Base-by-base conservation (phyloP, 2,329 filamentous ascomycete species). In the Cercospora zeina region DNA sequence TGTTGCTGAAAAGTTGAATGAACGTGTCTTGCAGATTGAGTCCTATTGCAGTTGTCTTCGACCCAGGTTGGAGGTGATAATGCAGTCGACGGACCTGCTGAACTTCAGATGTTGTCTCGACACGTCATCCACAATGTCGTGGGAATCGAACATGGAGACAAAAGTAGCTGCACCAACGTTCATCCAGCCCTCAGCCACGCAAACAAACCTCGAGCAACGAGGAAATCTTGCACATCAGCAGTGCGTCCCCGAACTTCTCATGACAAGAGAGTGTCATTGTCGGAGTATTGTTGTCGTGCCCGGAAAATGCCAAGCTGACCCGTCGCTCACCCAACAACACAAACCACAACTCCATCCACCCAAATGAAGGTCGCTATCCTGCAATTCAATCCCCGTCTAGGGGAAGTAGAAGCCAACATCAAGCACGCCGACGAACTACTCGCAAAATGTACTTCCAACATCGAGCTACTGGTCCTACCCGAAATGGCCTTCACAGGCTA, bases 401-500 rank as follows among this genome's bases (percentile, higher is more conserved):
- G 88, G 56, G 84, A 89, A 59, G 77, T 90, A 34, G 77, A 89
- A 69, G 84, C 88, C 64, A 93, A 93, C 67, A 79, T 93, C 50
- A 83, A 82, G 65, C 82, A 82, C 16, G 89, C 89, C 64, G 86
- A 92, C 66, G 75, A 80, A 0, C 80, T 93, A 3, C 77, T 93
- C 10, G 80, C 76, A 76, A 81, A 5, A 76, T 81, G 0, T 1
- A 77, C 60, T 36, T 58, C 50, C 51, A 63, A 82, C n/a, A 72
- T 93, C 1, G 88, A 91, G 71, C 80, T 93, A 31, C 79, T 95
- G 0, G 85, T 93, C 0, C 77, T 93, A 0, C 89, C 90, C 0
- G 90, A 93, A 72, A 77, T 93, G 73, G 88, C 90, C 1, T 91
- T 93, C 71, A 83, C 72, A 85, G 89, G 90, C 31, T 95, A 93